These are phyloP conservation scores for Grigorovia yakushimaensis DNA, from an alignment of 805 yeast species.

Conservation along the genomic window DNA sequence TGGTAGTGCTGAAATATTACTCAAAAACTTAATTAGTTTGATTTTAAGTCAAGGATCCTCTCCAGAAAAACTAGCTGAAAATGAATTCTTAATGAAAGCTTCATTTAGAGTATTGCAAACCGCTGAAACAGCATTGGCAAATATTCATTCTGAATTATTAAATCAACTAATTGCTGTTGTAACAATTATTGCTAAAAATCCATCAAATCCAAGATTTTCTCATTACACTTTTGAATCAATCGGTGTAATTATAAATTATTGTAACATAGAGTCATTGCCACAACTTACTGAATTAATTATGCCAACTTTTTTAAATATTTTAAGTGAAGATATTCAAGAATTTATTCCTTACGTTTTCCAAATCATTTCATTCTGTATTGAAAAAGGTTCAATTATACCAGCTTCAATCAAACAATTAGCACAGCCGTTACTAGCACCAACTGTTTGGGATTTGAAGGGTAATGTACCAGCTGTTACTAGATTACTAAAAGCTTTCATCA, in stretches of 20 bases:
- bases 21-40: conserved; percentile 56
- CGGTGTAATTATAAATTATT: conserved; percentile 59
- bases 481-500: conserved; percentile 57
- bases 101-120: conserved; percentile 73
- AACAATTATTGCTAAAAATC: conserved; percentile 68
- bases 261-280: conserved; percentile 24
- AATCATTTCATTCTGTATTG: conserved; percentile 70
- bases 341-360: conserved; percentile 91
- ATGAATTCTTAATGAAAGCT: conserved; percentile 86
- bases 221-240: conserved; percentile 87
- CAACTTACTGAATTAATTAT: conserved; percentile 39
- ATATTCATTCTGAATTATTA: conserved; percentile 38
- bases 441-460: conserved; percentile 87
- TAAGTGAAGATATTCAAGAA: conserved; percentile 84
- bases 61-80: conserved; percentile 90
- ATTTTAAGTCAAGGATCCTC: conserved; percentile 49
- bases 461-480: conserved; percentile 90
- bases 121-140: conserved; percentile 53
- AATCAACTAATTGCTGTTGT: conserved; percentile 63
- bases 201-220: conserved; percentile 88
- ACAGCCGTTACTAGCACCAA: conserved; percentile 79
- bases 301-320: conserved; percentile 55
- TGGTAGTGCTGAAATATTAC: conserved; percentile 48
- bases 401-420: conserved; percentile 53
- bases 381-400: conserved; percentile 47